Conservation (phyloP, 2,329 filamentous ascomycete species). For the Hypomyces perniciosus region DNA sequence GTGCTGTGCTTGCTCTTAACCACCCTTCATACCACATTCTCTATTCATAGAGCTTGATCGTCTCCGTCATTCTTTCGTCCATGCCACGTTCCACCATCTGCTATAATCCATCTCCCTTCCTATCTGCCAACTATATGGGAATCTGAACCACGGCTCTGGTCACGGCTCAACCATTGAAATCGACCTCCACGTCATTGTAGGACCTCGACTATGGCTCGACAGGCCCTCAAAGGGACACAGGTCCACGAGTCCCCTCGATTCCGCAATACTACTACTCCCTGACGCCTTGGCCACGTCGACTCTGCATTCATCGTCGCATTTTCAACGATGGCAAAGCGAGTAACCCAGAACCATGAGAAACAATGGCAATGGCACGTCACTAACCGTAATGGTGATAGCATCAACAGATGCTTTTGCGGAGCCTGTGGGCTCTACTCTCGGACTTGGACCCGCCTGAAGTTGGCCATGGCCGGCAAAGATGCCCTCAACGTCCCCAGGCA, state of each 20-base stretch:
- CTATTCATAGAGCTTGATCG: no score
- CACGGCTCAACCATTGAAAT: not conserved
- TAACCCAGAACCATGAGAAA: conserved; percentile 4
- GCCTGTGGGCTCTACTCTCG: conserved; percentile 25
- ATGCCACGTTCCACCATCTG: not conserved
- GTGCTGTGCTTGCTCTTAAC: no score
- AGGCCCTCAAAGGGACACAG: conserved; percentile 5
- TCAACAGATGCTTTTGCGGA: conserved; percentile 12
- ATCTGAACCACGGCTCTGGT: no score
- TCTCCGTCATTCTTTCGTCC: no score
- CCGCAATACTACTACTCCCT: no score
- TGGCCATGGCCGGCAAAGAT: conserved; percentile 18
- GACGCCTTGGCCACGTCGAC: no score
- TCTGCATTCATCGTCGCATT: no score
- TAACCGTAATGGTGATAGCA: not conserved
- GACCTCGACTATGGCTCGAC: conserved; percentile 20
- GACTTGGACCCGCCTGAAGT: conserved; percentile 19
- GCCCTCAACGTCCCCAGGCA: conserved; percentile 13
- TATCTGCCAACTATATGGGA: no score
- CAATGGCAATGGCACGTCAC: conserved; percentile 16
- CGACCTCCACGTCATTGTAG: not conserved
- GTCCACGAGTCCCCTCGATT: no score
- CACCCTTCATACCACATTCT: no score
- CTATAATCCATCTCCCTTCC: not conserved
- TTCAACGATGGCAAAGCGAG: conserved; percentile 17